These are phyloP conservation scores for Metarhizium anisopliae DNA, from an alignment of 2,329 filamentous ascomycete genomes.

Conservation along the genomic window DNA sequence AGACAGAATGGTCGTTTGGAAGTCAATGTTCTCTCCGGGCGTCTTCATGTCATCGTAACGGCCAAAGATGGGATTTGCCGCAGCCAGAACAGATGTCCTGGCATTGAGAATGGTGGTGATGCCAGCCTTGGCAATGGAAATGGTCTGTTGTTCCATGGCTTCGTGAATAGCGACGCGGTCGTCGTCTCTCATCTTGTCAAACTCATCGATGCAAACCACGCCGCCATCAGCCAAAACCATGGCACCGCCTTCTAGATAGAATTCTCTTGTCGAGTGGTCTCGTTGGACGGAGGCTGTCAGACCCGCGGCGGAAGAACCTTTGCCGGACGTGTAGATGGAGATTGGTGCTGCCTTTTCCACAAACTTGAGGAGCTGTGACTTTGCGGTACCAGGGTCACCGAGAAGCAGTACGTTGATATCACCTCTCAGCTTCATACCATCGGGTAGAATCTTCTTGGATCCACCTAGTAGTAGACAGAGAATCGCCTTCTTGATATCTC, in stretches of 20 bases:
- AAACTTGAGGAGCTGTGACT: slow-evolving; percentile 94
- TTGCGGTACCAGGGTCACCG: slow-evolving; percentile 95
- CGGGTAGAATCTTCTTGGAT: slow-evolving; percentile 93
- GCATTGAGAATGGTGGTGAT: slow-evolving; percentile 98
- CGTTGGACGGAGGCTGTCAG: slow-evolving; percentile 93
- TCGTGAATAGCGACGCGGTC: slow-evolving; percentile 97
- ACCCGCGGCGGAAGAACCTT: slow-evolving; percentile 95
- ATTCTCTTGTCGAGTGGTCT: slow-evolving; percentile 84
- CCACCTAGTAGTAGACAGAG: slow-evolving; percentile 88
- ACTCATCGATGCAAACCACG: slow-evolving; percentile 97
- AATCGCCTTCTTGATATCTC: slow-evolving; percentile 95
- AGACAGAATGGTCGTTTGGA: slow-evolving; percentile 95
- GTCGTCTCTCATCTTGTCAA: slow-evolving; percentile 99
- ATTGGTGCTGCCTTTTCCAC: slow-evolving; percentile 95
- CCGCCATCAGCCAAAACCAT: slow-evolving; percentile 97
- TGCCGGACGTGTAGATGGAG: slow-evolving; percentile 96
- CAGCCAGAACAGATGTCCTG: slow-evolving; percentile 86
- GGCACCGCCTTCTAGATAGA: slow-evolving; percentile 94
- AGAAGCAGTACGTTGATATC: slow-evolving; percentile 97
- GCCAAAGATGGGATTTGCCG: slow-evolving; percentile 95
- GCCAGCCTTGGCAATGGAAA: slow-evolving; percentile 96
- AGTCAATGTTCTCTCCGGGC: slow-evolving; percentile 97
- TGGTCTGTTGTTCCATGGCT: slow-evolving; percentile 99
- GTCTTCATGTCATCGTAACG: slow-evolving; percentile 97
- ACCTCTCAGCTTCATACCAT: slow-evolving; percentile 94